phyloP scores from a whole-genome alignment of 805 yeast species.

The Torulaspora franciscae region DNA sequence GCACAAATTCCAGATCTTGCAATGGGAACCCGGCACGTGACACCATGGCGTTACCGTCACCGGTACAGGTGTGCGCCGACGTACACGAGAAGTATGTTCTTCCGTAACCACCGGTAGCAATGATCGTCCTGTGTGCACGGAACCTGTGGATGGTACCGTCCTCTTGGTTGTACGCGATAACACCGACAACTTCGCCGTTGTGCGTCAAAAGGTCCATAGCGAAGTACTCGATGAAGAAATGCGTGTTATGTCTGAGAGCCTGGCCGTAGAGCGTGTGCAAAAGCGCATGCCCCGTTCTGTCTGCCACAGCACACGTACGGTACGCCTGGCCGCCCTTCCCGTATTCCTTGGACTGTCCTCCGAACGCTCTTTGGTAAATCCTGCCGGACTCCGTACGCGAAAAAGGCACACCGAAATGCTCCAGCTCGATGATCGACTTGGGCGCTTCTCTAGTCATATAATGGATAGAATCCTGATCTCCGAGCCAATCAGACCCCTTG shows the following conservation, averaged over 20 bases:
- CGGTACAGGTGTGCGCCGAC: conserved; percentile 99
- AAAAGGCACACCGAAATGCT: conserved; percentile 97
- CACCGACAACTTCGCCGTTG: conserved; percentile 95
- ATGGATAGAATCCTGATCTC: conserved; percentile 98
- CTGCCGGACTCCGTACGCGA: conserved; percentile 95
- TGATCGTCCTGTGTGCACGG: conserved; percentile 91
- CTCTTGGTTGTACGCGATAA: conserved; percentile 95
- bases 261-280: conserved; percentile 95
- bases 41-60: conserved; percentile 98
- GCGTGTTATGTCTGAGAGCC: conserved; percentile 93
- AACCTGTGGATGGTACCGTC: conserved; percentile 98
- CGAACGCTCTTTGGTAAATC: conserved; percentile 97
- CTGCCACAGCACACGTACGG: conserved; percentile 99
- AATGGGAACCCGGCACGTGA: conserved; percentile 97
- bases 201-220: conserved; percentile 93
- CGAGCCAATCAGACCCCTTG: conserved; percentile 98
- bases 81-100: conserved; percentile 98
- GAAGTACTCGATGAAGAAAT: conserved; percentile 94
- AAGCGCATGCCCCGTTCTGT: conserved; percentile 97
- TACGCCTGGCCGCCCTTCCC: conserved; percentile 99
- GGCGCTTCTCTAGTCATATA: conserved; percentile 99
- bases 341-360: conserved; percentile 92
- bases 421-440: conserved; percentile 88
- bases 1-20: conserved; percentile 95
- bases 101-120: conserved; percentile 99